A percentile compares a stretch with the other conserved stretches of the same genome.
These are phyloP conservation scores for Corymbia calophylla DNA, from an alignment of 441 rosid species.

Conservation along the genomic window DNA sequence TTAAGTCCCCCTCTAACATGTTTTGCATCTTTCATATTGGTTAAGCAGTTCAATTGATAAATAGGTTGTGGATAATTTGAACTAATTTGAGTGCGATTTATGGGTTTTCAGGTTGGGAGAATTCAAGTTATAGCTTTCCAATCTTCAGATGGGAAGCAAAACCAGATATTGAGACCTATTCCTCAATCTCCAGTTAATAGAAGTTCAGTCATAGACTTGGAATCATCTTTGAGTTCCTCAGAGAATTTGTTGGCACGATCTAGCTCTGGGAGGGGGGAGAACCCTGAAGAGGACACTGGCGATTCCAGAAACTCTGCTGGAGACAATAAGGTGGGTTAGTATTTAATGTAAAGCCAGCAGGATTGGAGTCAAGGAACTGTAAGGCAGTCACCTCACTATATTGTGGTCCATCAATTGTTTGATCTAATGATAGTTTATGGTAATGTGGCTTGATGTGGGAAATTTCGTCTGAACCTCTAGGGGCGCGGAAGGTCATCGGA, in stretches of 20 bases:
- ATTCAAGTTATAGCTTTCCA: slow-evolving; percentile 98
- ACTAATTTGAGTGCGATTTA: background rate
- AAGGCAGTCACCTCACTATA: background rate
- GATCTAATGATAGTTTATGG: background rate
- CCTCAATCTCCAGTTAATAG: slow-evolving; percentile 41
- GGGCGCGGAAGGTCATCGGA: slow-evolving; percentile 53
- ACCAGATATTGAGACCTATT: slow-evolving; percentile 35
- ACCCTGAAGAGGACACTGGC: slow-evolving; percentile 56
- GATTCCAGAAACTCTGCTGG: slow-evolving; percentile 42
- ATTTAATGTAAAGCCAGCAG: background rate
- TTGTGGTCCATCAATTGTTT: background rate
- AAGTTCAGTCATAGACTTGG: slow-evolving; percentile 54
- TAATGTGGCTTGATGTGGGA: background rate
- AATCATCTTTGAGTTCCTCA: slow-evolving; percentile 75
- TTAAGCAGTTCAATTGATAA: background rate
- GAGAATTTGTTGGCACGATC: slow-evolving; percentile 37
- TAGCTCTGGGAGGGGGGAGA: slow-evolving; percentile 36
- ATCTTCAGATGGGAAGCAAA: slow-evolving; percentile 81
- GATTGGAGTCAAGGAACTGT: background rate
- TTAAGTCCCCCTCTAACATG: background rate
- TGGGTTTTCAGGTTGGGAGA: slow-evolving; percentile 73
- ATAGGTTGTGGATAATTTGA: background rate
- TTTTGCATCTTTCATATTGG: background rate
- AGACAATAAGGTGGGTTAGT: slow-evolving; percentile 37
- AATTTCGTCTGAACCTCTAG: slow-evolving; percentile 30